A percentile compares a stretch with the other conserved stretches of the same genome.
Conservation (phyloP, 1,139 yeast genomes). For the Yarrowia galli region DNA sequence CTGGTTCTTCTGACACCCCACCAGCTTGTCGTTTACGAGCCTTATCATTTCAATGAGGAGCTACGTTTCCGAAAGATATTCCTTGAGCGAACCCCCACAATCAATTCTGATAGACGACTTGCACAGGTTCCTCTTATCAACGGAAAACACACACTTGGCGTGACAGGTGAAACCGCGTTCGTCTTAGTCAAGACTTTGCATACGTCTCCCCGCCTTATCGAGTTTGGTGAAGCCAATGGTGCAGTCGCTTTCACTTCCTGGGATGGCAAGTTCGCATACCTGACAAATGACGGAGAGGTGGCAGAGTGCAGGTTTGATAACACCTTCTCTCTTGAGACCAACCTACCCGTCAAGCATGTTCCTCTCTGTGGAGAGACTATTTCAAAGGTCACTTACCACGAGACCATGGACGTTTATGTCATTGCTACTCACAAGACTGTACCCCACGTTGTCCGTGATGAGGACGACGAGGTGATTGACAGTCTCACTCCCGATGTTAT, state of each 20-base stretch:
- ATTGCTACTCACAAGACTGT: conserved; percentile 68
- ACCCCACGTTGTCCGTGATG: conserved; percentile 74
- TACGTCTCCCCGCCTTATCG: conserved; percentile 33
- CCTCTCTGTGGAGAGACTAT: conserved; percentile 62
- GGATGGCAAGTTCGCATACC: conserved; percentile 27
- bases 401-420: conserved; percentile 67
- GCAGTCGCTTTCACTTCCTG: conserved; percentile 20
- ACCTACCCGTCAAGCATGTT: conserved; percentile 45
- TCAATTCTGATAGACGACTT: conserved; percentile 16
- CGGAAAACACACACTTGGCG: conserved; percentile 23
- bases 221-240: conserved; percentile 29
- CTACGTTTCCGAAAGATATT: conserved; percentile 35
- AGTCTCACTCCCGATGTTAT: conserved; percentile 63
- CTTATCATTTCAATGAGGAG: conserved; percentile 21
- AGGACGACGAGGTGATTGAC: conserved; percentile 70
- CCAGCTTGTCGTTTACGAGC: conserved; percentile 34
- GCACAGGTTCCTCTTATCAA: conserved; percentile 25
- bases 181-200: conserved; percentile 32
- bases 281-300: conserved; percentile 21
- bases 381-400: conserved; percentile 75
- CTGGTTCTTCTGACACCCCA: conserved; percentile 12
- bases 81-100: conserved; percentile 23
- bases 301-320: conserved; percentile 40
- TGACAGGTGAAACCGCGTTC: conserved; percentile 23
- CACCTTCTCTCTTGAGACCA: conserved; percentile 48